Percentiles rank a stretch among this genome's conserved stretches.
phyloP scores from a whole-genome alignment of 768 basidiomycete species.

The Trametes gibbosa region DNA sequence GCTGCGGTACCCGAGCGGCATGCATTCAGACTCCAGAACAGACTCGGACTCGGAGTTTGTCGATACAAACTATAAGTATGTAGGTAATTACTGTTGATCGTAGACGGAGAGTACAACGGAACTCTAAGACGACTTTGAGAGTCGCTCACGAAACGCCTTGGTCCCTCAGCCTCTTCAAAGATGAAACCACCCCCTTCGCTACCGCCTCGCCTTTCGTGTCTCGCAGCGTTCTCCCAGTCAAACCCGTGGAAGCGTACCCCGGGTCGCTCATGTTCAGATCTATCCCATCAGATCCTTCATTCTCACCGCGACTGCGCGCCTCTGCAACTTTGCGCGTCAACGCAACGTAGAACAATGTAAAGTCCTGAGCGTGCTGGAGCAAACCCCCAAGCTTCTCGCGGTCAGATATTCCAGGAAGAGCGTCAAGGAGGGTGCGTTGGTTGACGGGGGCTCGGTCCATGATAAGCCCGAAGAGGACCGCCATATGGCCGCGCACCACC shows the following conservation, averaged over 20 bases:
- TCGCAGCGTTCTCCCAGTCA: slow-evolving; percentile 14
- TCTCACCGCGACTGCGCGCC: background rate
- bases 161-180: slow-evolving; percentile 44
- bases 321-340: slow-evolving; percentile 29
- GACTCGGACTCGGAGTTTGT: no score
- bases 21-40: no score
- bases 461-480: slow-evolving; percentile 65
- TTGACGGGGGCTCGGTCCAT: slow-evolving; percentile 35
- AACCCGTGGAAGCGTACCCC: background rate
- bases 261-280: slow-evolving; percentile 8
- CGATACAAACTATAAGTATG: no score
- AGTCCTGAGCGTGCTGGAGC: slow-evolving; percentile 38
- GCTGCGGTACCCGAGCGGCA: background rate
- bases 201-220: slow-evolving; percentile 31
- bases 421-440: slow-evolving; percentile 32
- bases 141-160: background rate
- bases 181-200: slow-evolving; percentile 45
- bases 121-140: no score
- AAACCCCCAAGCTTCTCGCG: slow-evolving; percentile 33
- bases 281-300: slow-evolving; percentile 6
- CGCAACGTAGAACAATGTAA: slow-evolving; percentile 41
- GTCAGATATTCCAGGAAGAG: slow-evolving; percentile 34
- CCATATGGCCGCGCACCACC: slow-evolving; percentile 70
- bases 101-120: background rate
- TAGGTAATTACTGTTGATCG: background rate